Conservation (phyloP, 495 filamentous ascomycete genomes). For the Podospora bellae-mahoneyi region DNA sequence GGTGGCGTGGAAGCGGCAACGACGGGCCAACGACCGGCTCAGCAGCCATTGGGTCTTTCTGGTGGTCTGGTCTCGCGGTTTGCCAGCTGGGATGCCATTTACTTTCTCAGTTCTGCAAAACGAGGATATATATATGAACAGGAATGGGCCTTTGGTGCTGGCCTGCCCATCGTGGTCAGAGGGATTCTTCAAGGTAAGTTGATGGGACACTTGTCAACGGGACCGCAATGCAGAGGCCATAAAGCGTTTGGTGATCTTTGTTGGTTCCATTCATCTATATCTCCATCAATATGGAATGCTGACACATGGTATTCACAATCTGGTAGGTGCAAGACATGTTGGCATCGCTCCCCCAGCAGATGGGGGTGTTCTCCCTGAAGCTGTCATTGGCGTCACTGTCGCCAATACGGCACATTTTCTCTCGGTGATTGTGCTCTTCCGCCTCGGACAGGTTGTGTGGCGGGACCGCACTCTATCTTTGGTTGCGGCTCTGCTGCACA, state of each 20-base stretch:
- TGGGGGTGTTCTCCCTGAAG: conserved; percentile 19
- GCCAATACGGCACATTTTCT: conserved; percentile 71
- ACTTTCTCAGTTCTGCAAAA: conserved; percentile 66
- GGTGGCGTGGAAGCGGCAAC: conserved; percentile 16
- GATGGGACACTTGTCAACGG: background rate
- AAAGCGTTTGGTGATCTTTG: background rate
- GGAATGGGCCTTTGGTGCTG: conserved; percentile 90
- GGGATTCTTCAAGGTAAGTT: conserved; percentile 33
- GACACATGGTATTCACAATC: background rate
- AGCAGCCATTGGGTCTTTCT: conserved; percentile 36
- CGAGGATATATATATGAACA: conserved; percentile 85
- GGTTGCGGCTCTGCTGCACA: conserved; percentile 66
- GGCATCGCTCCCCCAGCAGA: conserved; percentile 11
- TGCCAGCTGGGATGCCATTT: conserved; percentile 89
- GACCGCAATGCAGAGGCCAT: background rate
- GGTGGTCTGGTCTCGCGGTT: conserved; percentile 48
- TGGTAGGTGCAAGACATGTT: conserved; percentile 10
- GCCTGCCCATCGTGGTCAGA: conserved; percentile 54
- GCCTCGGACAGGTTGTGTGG: conserved; percentile 49
- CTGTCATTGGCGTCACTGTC: conserved; percentile 57
- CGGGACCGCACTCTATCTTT: conserved; percentile 53
- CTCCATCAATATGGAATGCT: background rate
- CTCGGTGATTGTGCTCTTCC: conserved; percentile 68
- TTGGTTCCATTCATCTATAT: background rate
- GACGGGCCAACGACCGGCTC: conserved; percentile 23